Conservation (phyloP, 1,139 yeast species). For the Geotrichum citri-aurantii region DNA sequence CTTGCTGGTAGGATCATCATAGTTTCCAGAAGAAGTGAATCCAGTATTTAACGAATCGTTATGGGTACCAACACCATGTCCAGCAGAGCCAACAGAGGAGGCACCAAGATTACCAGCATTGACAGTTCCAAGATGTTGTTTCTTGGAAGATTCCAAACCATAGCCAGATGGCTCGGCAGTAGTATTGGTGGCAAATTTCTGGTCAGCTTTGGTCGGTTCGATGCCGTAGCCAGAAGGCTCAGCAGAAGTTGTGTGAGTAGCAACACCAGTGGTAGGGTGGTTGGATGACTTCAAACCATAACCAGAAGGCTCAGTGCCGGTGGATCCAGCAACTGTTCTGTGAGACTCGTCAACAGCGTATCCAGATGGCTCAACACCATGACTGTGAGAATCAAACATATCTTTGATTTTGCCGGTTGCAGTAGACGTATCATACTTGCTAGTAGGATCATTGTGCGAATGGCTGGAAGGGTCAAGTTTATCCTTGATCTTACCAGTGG, state of each 20-base stretch:
- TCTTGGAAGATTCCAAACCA: neutral
- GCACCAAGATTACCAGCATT: slow-evolving; percentile 9
- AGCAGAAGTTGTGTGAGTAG: neutral
- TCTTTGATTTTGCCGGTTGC: slow-evolving; percentile 7
- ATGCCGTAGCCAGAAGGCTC: neutral
- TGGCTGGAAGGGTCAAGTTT: slow-evolving; percentile 6
- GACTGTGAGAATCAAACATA: slow-evolving; percentile 9
- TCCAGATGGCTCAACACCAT: neutral
- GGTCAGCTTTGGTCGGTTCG: neutral
- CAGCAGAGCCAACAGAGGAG: slow-evolving; percentile 4
- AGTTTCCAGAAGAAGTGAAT: neutral
- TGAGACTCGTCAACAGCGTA: neutral
- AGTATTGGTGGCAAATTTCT: neutral
- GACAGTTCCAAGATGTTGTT: neutral
- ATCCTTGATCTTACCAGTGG: neutral
- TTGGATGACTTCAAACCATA: neutral
- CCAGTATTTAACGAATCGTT: neutral
- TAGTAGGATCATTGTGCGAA: slow-evolving; percentile 6
- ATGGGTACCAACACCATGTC: slow-evolving; percentile 4
- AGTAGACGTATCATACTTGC: slow-evolving; percentile 13
- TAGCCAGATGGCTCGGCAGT: neutral
- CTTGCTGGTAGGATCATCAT: neutral
- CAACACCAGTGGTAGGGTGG: neutral
- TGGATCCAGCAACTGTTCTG: neutral
- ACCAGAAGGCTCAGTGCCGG: neutral